These are phyloP conservation scores for Saccharomyces eubayanus DNA, from an alignment of 805 yeast species.

Conservation along the genomic window DNA sequence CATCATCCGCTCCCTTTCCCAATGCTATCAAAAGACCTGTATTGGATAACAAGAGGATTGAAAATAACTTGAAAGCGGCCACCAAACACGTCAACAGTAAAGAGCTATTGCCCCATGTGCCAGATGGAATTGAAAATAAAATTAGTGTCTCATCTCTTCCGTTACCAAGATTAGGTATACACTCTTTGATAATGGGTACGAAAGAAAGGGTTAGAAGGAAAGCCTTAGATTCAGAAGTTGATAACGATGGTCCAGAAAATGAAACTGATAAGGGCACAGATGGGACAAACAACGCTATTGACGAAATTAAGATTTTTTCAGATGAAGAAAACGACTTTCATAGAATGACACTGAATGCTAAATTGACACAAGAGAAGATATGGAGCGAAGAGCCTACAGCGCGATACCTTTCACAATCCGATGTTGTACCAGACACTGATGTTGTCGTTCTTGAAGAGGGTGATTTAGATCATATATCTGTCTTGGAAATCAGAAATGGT, in stretches of 20 bases:
- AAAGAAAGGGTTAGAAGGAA: slow-evolving; percentile 33
- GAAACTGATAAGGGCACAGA: slow-evolving; percentile 7
- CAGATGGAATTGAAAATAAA: slow-evolving; percentile 13
- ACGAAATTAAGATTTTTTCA: slow-evolving; percentile 37
- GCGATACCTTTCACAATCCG: slow-evolving; percentile 23
- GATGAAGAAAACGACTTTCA: slow-evolving; percentile 36
- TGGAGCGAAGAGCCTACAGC: slow-evolving; percentile 27
- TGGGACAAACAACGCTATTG: slow-evolving; percentile 16
- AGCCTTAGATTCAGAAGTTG: slow-evolving; percentile 8
- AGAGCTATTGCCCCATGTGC: neutral
- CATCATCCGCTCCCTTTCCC: slow-evolving; percentile 1
- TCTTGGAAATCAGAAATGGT: slow-evolving; percentile 30
- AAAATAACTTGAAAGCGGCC: neutral
- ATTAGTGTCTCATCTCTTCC: slow-evolving; percentile 41
- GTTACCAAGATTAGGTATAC: slow-evolving; percentile 58
- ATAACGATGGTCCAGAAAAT: slow-evolving; percentile 7
- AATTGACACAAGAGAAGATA: slow-evolving; percentile 19
- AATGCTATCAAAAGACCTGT: neutral
- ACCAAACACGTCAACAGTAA: neutral
- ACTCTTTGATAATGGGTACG: slow-evolving; percentile 54
- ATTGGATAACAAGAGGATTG: neutral
- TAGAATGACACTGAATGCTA: slow-evolving; percentile 28
- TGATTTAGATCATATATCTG: slow-evolving; percentile 23
- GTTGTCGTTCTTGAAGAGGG: slow-evolving; percentile 28
- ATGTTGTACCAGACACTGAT: slow-evolving; percentile 25